These are phyloP conservation scores for Colletotrichum sp. DNA, from an alignment of 2,329 filamentous ascomycete species.

Conservation along the genomic window DNA sequence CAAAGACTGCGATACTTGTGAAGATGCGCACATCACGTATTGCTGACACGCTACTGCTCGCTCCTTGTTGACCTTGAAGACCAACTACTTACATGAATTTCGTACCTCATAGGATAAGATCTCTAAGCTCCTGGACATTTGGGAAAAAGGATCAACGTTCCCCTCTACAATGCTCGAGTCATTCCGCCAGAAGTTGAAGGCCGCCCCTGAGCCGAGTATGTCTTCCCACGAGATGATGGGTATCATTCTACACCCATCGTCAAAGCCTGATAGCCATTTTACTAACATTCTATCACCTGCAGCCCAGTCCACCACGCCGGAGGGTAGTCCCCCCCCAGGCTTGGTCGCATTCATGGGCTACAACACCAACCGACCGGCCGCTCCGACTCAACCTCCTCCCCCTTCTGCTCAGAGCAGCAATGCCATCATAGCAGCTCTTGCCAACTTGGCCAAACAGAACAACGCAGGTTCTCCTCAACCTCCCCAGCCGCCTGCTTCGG, in stretches of 20 bases:
- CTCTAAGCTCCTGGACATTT: constrained; percentile 93
- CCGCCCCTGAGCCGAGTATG: constrained; percentile 69
- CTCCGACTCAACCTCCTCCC: constrained; percentile 39
- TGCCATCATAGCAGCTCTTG: constrained; percentile 79
- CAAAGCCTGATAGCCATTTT: not conserved
- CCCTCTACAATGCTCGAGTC: constrained; percentile 77
- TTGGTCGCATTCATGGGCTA: constrained; percentile 43
- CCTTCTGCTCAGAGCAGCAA: constrained; percentile 49
- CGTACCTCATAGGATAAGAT: constrained; percentile 84
- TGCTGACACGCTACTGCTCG: not conserved
- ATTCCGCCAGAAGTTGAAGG: constrained; percentile 82
- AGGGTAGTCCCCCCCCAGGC: constrained; percentile 61
- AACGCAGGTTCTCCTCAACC: constrained; percentile 45
- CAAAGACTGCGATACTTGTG: not conserved
- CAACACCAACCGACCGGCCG: constrained; percentile 25
- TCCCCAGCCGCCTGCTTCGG: constrained; percentile 23
- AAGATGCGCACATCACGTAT: not conserved
- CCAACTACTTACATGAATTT: constrained; percentile 43
- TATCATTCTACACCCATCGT: not conserved
- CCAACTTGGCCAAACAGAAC: constrained; percentile 81
- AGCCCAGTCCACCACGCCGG: constrained; percentile 77
- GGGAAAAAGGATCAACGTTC: constrained; percentile 95
- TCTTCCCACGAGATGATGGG: constrained; percentile 26
- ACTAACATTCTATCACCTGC: constrained; percentile 1
- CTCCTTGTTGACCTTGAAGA: not conserved